phyloP scores from a whole-genome alignment of 768 basidiomycete genomes.

The Xerocomus spinulosus region DNA sequence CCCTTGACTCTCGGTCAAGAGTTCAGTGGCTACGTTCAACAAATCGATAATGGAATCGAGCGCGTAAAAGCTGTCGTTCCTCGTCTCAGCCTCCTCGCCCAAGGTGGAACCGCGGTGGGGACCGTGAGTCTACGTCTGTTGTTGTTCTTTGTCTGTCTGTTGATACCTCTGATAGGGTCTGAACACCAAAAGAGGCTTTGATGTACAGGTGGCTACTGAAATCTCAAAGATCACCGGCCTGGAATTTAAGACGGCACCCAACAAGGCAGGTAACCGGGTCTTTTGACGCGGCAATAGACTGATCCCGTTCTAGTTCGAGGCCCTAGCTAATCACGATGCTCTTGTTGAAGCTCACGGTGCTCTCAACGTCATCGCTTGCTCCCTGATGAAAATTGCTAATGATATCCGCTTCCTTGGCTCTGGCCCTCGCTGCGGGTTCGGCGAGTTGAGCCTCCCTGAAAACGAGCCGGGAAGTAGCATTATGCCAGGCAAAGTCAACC shows the following conservation, averaged over 20 bases:
- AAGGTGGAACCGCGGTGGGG: conserved; percentile 98
- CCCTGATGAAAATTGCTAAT: conserved; percentile 99
- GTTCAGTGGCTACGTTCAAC: conserved; percentile 97
- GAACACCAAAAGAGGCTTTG: conserved; percentile 96
- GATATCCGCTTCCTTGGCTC: conserved; percentile 98
- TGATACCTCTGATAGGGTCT: conserved; percentile 58
- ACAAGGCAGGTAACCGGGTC: conserved; percentile 62
- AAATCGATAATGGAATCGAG: conserved; percentile 85
- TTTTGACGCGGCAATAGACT: background rate
- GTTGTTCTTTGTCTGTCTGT: conserved; percentile 3
- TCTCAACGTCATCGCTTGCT: conserved; percentile 93
- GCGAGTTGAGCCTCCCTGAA: conserved; percentile 91
- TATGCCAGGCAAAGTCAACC: conserved; percentile 99
- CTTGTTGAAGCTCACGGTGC: conserved; percentile 97
- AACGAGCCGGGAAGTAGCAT: conserved; percentile 99
- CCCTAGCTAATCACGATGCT: conserved; percentile 96
- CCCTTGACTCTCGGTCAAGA: conserved; percentile 97
- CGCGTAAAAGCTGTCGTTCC: conserved; percentile 79
- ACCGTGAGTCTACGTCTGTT: conserved; percentile 55
- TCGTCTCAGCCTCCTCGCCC: conserved; percentile 83
- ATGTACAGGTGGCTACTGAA: conserved; percentile 88
- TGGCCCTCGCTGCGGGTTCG: conserved; percentile 95
- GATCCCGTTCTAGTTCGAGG: conserved; percentile 71
- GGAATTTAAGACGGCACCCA: conserved; percentile 93
- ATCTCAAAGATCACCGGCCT: conserved; percentile 89